These are phyloP conservation scores for Monosiga brevicollis DNA, from an alignment of 78 protist species.

Conservation along the genomic window DNA sequence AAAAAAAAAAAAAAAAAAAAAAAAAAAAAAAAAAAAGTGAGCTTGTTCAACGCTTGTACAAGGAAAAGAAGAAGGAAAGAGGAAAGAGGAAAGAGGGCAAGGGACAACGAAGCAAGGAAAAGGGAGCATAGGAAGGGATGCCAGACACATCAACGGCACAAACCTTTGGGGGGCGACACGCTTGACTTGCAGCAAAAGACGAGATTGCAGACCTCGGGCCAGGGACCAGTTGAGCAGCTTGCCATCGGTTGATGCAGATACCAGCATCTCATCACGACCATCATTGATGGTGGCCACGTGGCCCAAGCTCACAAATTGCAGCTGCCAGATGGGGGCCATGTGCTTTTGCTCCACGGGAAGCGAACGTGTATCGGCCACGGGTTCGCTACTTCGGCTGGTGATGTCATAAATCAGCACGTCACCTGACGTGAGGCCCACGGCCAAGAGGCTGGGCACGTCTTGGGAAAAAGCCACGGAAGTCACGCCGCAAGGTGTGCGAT, in stretches of 20 bases:
- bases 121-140: too few relatives aligned
- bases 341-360: conserved; percentile 30
- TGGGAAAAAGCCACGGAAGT: conserved; percentile 22
- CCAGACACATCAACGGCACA: too few relatives aligned
- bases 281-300: neutral
- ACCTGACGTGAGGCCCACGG: conserved; percentile 57
- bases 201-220: conserved; percentile 51
- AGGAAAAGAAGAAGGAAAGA: neutral
- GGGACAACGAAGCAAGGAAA: too few relatives aligned
- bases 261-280: conserved; percentile 26
- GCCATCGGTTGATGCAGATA: conserved; percentile 62
- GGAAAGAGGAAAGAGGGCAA: neutral
- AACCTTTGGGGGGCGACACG: neutral
- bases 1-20: neutral
- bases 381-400: neutral
- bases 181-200: neutral
- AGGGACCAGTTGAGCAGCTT: conserved; percentile 50
- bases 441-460: conserved; percentile 21
- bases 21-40: neutral
- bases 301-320: conserved; percentile 39
- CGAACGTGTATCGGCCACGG: neutral
- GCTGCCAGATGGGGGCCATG: conserved; percentile 52
- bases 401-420: conserved; percentile 48
- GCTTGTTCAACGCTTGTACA: neutral
- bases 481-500: conserved; percentile 11